Evolutionary conservation across 2,329 filamentous ascomycete species (phyloP).

Genomic region (Ophiobolus disseminans): DNA sequence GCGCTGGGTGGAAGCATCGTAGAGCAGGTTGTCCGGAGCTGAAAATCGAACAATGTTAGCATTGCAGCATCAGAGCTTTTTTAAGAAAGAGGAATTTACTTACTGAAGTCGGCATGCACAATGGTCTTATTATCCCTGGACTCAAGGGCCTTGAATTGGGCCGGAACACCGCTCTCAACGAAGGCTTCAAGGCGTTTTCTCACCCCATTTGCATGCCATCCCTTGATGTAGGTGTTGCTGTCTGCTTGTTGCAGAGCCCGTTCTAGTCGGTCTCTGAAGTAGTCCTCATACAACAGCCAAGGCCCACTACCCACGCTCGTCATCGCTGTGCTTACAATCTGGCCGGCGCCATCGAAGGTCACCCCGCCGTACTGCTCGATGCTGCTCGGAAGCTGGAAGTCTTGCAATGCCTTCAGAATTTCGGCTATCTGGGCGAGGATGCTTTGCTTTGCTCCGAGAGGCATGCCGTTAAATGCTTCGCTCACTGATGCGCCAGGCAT

Average conservation of each 20-base stretch:
- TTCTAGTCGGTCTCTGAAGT: conserved; percentile 33
- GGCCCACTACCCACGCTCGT: conserved; percentile 41
- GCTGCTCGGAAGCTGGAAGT: conserved; percentile 40
- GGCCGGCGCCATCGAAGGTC: conserved; percentile 39
- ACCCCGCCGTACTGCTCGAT: conserved; percentile 42
- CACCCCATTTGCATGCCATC: conserved; percentile 40
- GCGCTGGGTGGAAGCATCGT: conserved; percentile 27
- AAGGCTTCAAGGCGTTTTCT: conserved; percentile 40
- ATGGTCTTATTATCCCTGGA: conserved; percentile 28
- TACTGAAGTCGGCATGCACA: conserved; percentile 41
- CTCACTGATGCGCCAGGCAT: conserved; percentile 39
- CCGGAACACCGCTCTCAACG: conserved; percentile 27
- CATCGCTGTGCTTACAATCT: conserved; percentile 43
- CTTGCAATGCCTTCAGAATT: conserved; percentile 42
- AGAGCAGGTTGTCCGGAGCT: conserved; percentile 38
- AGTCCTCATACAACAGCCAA: conserved; percentile 37
- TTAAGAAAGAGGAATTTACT: conserved; percentile 19
- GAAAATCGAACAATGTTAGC: conserved; percentile 12
- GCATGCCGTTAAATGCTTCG: conserved; percentile 30
- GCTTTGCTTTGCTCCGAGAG: conserved; percentile 25
- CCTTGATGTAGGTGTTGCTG: conserved; percentile 35
- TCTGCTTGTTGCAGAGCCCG: conserved; percentile 34
- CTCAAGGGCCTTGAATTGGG: conserved; percentile 25
- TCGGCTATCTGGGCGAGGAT: conserved; percentile 42
- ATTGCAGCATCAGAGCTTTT: conserved; percentile 7